A percentile compares a stretch with the other conserved stretches of the same genome.
Conservation (phyloP, 805 yeast species). For the Starmerella potacharoeniae region DNA sequence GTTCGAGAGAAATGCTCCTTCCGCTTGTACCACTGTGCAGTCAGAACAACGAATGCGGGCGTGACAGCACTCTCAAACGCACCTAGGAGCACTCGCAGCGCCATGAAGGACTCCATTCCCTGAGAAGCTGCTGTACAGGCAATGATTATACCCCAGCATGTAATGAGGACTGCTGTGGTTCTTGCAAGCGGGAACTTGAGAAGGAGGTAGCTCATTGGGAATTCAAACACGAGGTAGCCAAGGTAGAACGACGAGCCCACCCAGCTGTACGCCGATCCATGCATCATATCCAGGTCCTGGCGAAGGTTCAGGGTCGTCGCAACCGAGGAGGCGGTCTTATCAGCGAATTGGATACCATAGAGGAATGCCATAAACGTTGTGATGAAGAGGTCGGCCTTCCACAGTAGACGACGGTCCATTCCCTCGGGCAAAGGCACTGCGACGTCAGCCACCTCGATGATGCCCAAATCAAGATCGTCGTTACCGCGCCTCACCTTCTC, state of each 20-base stretch:
- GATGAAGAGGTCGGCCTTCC: slow-evolving; percentile 9
- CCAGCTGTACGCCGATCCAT: slow-evolving; percentile 29
- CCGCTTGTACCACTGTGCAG: slow-evolving; percentile 46
- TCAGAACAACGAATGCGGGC: slow-evolving; percentile 47
- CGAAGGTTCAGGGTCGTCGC: slow-evolving; percentile 5
- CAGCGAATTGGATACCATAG: slow-evolving; percentile 12
- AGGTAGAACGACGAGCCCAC: slow-evolving; percentile 46
- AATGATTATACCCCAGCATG: slow-evolving; percentile 50
- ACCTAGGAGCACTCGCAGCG: slow-evolving; percentile 40
- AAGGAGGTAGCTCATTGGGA: slow-evolving; percentile 36
- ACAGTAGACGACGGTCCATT: slow-evolving; percentile 6
- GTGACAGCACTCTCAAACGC: slow-evolving; percentile 41
- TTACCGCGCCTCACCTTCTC: not conserved
- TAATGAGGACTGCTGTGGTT: slow-evolving; percentile 36
- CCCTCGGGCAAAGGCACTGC: not conserved
- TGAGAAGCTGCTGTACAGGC: slow-evolving; percentile 38
- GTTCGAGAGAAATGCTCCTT: slow-evolving; percentile 37
- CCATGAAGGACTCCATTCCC: slow-evolving; percentile 37
- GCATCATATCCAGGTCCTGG: slow-evolving; percentile 6
- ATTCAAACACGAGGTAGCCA: slow-evolving; percentile 49
- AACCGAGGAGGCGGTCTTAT: slow-evolving; percentile 8
- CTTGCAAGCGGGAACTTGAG: slow-evolving; percentile 49
- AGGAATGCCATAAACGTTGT: slow-evolving; percentile 7
- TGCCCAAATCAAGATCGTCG: not conserved
- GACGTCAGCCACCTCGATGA: not conserved